phyloP scores from a whole-genome alignment of 2,329 filamentous ascomycete genomes.

The Alternaria panax region DNA sequence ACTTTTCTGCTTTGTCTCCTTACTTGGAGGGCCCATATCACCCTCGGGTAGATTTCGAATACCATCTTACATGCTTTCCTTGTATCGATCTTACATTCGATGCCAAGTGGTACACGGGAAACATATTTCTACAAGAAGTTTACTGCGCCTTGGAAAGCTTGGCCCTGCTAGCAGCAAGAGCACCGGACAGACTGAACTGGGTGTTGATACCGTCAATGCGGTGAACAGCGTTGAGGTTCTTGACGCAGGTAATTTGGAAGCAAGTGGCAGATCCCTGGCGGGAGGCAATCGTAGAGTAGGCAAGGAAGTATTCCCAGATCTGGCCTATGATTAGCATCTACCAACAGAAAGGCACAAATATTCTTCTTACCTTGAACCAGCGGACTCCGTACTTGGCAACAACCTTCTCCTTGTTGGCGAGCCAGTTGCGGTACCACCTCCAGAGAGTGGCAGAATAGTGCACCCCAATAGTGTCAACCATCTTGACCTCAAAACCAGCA shows the following conservation, averaged over 20 bases:
- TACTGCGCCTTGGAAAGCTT: slow-evolving; percentile 31
- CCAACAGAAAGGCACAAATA: not conserved
- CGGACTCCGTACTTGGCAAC: slow-evolving; percentile 92
- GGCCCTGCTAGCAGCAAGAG: slow-evolving; percentile 61
- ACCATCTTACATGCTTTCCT: not conserved
- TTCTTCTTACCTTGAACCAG: slow-evolving; percentile 84
- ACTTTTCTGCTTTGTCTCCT: not conserved
- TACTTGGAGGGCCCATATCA: not conserved
- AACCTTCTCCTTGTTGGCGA: slow-evolving; percentile 90
- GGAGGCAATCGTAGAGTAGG: slow-evolving; percentile 82
- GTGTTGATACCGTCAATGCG: slow-evolving; percentile 75
- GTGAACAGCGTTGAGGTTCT: slow-evolving; percentile 89
- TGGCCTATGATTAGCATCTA: slow-evolving; percentile 44
- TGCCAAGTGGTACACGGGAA: not conserved
- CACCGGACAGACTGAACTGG: slow-evolving; percentile 74
- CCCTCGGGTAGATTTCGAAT: not conserved
- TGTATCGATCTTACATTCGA: not conserved
- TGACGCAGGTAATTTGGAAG: slow-evolving; percentile 85
- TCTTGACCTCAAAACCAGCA: slow-evolving; percentile 90
- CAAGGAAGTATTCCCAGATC: slow-evolving; percentile 94
- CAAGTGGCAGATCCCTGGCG: slow-evolving; percentile 85
- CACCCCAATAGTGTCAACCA: slow-evolving; percentile 89
- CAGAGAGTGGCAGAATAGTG: slow-evolving; percentile 97
- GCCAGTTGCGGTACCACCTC: slow-evolving; percentile 99
- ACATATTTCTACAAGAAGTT: not conserved